These are phyloP conservation scores for Cladosporium oxysporum DNA, from an alignment of 2,329 filamentous ascomycete genomes.

Conservation along the genomic window DNA sequence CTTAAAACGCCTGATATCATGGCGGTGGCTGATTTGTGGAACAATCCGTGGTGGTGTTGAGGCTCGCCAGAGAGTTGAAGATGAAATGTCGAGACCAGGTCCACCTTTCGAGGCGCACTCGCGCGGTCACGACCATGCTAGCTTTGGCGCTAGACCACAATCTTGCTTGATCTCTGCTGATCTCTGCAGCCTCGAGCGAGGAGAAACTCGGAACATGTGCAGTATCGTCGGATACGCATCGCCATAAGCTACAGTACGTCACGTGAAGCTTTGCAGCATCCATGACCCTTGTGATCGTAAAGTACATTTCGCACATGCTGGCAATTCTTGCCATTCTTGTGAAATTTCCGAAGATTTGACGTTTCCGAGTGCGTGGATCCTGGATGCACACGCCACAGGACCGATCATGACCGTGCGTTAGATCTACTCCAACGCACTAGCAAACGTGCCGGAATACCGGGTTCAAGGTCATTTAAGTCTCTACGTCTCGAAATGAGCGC, in stretches of 20 bases:
- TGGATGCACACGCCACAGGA: neutral
- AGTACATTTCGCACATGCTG: no score
- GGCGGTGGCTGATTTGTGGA: neutral
- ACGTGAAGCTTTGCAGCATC: neutral
- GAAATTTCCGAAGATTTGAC: neutral
- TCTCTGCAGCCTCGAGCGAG: neutral
- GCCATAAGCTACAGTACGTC: neutral
- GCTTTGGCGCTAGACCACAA: no score
- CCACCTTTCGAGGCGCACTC: neutral
- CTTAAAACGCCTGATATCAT: neutral
- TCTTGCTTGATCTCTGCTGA: neutral
- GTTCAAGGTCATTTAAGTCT: no score
- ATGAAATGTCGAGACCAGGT: neutral
- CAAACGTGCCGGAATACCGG: neutral
- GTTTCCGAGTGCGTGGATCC: neutral
- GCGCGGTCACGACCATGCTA: no score
- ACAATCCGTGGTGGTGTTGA: neutral
- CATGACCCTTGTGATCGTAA: neutral
- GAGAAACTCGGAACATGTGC: neutral
- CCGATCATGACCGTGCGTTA: neutral
- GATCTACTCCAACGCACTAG: neutral
- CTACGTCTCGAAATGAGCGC: neutral
- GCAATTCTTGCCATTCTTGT: neutral
- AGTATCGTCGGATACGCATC: neutral
- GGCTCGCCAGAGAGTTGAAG: neutral